A percentile compares a stretch with the other conserved stretches of the same genome.
Evolutionary conservation across 1,284 basidiomycete species (phyloP).

Genomic region (Jaminaea rosea): DNA sequence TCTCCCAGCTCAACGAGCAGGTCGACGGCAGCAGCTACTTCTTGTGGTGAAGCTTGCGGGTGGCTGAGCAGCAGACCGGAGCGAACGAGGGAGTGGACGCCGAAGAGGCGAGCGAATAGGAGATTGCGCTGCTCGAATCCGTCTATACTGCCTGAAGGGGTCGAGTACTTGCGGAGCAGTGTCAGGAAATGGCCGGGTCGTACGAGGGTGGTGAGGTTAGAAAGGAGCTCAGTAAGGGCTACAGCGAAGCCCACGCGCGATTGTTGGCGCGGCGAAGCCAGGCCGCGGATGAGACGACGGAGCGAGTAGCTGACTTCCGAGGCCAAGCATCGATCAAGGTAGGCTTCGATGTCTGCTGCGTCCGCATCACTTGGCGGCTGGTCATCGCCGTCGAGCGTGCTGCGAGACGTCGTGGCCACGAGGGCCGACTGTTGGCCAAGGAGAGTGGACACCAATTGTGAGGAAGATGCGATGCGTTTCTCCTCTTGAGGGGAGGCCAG

Average conservation of each 20-base stretch:
- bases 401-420: slow-evolving; percentile 19
- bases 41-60: slow-evolving; percentile 51
- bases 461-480: slow-evolving; percentile 73
- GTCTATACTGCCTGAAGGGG: slow-evolving; percentile 51
- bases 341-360: slow-evolving; percentile 49
- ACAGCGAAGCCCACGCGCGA: slow-evolving; percentile 90
- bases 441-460: slow-evolving; percentile 69
- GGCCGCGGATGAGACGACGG: slow-evolving; percentile 53
- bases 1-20: slow-evolving; percentile 65
- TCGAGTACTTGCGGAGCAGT: slow-evolving; percentile 34
- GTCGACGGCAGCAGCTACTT: slow-evolving; percentile 55
- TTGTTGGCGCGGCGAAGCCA: slow-evolving; percentile 84
- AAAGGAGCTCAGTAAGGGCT: slow-evolving; percentile 83
- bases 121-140: slow-evolving; percentile 86
- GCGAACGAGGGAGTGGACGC: slow-evolving; percentile 55
- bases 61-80: slow-evolving; percentile 55
- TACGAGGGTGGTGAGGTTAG: slow-evolving; percentile 69
- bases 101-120: slow-evolving; percentile 85
- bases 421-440: slow-evolving; percentile 17
- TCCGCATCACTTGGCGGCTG: slow-evolving; percentile 47
- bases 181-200: slow-evolving; percentile 51
- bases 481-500: slow-evolving; percentile 73
- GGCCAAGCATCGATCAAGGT: slow-evolving; percentile 53
- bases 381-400: slow-evolving; percentile 14
- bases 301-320: slow-evolving; percentile 52